phyloP scores from a whole-genome alignment of 139 green algal genomes.

The Astrephomene gubernaculifera region DNA sequence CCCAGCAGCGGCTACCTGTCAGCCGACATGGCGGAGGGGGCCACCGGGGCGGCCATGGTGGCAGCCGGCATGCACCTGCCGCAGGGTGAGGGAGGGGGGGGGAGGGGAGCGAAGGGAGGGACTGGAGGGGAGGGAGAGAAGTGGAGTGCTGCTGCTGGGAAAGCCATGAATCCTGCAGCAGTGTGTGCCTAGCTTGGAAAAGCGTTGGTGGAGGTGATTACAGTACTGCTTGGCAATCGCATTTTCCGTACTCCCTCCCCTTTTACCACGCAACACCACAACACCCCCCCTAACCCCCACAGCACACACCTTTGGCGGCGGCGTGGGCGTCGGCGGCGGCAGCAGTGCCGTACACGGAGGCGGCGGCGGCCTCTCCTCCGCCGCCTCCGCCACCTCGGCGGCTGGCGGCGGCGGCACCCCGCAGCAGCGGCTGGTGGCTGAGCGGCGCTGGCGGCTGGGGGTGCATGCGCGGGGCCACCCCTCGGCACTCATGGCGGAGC shows the following conservation, averaged over 20 bases:
- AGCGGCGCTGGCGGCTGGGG: conserved; percentile 91
- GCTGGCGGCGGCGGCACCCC: conserved; percentile 12
- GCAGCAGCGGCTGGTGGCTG: conserved; percentile 83
- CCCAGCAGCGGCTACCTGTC: conserved; percentile 67
- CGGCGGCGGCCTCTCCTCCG: no score
- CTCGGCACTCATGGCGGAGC: conserved; percentile 86
- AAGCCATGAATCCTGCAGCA: no score
- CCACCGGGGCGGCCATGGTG: conserved; percentile 44
- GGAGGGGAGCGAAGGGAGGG: not conserved
- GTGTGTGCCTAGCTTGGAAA: no score
- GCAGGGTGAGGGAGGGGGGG: not conserved
- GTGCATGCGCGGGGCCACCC: conserved; percentile 82
- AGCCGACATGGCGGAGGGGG: conserved; percentile 71
- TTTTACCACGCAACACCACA: no score
- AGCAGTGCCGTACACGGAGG: no score
- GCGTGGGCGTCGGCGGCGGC: not conserved
- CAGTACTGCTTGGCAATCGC: no score
- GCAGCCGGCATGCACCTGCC: conserved; percentile 32
- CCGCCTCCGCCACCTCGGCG: not conserved
- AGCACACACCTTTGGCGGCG: conserved; percentile 6
- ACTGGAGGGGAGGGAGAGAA: no score
- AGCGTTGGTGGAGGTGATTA: no score
- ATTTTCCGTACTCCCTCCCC: no score
- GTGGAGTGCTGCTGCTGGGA: no score
- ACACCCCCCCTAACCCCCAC: not conserved